Base-by-base conservation (phyloP, 2,329 filamentous ascomycete genomes). In the Pseudocercospora fijiensis region DNA sequence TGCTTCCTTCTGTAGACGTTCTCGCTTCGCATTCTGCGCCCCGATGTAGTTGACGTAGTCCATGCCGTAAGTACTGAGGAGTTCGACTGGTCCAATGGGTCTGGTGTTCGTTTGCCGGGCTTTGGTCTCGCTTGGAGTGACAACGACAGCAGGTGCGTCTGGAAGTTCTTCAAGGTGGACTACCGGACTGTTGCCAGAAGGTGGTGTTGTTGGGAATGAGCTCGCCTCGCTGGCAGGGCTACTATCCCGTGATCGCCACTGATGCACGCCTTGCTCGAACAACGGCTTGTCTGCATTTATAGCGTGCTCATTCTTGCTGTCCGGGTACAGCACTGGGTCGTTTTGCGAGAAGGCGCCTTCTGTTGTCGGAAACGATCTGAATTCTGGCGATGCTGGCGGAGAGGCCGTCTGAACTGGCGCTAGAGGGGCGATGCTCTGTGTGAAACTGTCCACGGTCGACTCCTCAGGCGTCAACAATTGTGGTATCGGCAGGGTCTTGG, bases 401-500 rank as follows among this genome's bases (percentile, higher is more conserved):
- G 67, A 69, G 45, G 57, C 60, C 41, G 68, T 61, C 33, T 63
- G 61, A 18, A 60, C 33, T n/a, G 58, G 56, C 41, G 18, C 51
- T 3, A 27, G 22, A 18, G 26, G 27, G 8, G 24, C 22, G 26
- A 30, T 26, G 13, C n/a, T 27, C 22, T 56, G 55, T 18, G 60
- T 43, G 62, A 70, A 70, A 58, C 66, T 68, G 63, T 70, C 61
- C 43, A 57, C 58, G 26, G 62, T 58, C 20, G 67, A 65, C 56
- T 68, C 64, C 57, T 68, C 68, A 59, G 68, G 68, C 49, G 68
- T 70, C 55, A 68, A 60, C 37, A 69, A 55, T 58, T 69, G 67
- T 41, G 65, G 51, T 43, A 24, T 45, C 22, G 18, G 45, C 53
- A 63, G 57, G 45, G 28, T 55, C 58, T 62, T 64, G 28, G 60